Conservation (phyloP, 345 rosid species). For the Laguncularia racemosa region DNA sequence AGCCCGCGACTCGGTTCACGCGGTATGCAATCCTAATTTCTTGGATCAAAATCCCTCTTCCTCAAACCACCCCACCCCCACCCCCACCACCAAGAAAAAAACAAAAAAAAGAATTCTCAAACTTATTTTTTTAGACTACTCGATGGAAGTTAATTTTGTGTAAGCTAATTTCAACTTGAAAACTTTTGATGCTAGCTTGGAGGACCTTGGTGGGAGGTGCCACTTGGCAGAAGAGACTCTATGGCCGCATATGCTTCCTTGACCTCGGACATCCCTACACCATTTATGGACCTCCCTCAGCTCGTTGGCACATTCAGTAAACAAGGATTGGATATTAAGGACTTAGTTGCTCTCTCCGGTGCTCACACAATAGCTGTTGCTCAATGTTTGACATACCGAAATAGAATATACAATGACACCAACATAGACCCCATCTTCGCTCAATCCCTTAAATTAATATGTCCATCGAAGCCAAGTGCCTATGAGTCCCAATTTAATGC, state of each 20-base stretch:
- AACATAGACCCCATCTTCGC: conserved; percentile 33
- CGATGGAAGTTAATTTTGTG: too few species aligned
- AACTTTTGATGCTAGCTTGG: conserved; percentile 27
- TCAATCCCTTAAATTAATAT: conserved; percentile 10
- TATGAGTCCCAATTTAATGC: conserved; percentile 9
- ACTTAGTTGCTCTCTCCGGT: conserved; percentile 46
- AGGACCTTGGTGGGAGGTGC: conserved; percentile 39
- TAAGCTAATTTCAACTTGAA: too few species aligned
- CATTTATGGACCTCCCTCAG: conserved; percentile 30
- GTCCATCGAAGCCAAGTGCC: conserved; percentile 20
- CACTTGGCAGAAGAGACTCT: conserved; percentile 40
- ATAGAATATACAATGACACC: conserved; percentile 23
- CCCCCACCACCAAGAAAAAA: too few species aligned
- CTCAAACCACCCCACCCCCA: too few species aligned
- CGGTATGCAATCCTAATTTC: conserved; percentile 19
- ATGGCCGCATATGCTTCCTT: conserved; percentile 17
- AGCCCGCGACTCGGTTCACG: conserved; percentile 54
- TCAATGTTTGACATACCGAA: conserved; percentile 15
- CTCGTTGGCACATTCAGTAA: conserved; percentile 27
- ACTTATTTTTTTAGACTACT: too few species aligned
- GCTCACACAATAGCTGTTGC: conserved; percentile 47
- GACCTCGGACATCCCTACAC: conserved; percentile 28
- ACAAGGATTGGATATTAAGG: conserved; percentile 34
- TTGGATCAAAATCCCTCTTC: too few species aligned
- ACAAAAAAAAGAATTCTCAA: too few species aligned